phyloP scores from a whole-genome alignment of 2,329 filamentous ascomycete species.

The Aspergillus arachidicola region DNA sequence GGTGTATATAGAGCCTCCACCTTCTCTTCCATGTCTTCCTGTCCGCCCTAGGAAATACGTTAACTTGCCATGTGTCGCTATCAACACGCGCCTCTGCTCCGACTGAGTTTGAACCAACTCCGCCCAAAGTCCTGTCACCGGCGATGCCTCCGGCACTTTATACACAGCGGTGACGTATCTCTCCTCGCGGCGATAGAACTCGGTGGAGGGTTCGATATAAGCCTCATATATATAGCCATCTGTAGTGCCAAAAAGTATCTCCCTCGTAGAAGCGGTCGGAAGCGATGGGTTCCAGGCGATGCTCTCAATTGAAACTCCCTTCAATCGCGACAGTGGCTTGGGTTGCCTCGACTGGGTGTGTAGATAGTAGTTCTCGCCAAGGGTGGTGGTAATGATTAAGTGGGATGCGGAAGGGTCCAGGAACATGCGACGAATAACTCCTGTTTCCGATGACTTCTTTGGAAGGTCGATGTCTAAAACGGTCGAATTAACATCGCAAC shows the following conservation, averaged over 20 bases:
- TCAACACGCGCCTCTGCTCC: slow-evolving; percentile 75
- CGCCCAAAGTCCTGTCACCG: slow-evolving; percentile 80
- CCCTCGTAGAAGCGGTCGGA: slow-evolving; percentile 89
- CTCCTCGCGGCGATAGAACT: slow-evolving; percentile 95
- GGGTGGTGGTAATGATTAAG: slow-evolving; percentile 84
- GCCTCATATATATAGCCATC: slow-evolving; percentile 95
- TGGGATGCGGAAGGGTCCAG: slow-evolving; percentile 96
- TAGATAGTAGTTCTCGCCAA: slow-evolving; percentile 96
- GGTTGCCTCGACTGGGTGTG: slow-evolving; percentile 92
- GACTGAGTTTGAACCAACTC: slow-evolving; percentile 69
- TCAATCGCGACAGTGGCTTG: slow-evolving; percentile 76
- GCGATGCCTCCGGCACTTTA: slow-evolving; percentile 75
- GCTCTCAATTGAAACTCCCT: slow-evolving; percentile 83
- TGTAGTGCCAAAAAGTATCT: slow-evolving; percentile 88
- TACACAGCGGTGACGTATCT: slow-evolving; percentile 85
- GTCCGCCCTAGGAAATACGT: slow-evolving; percentile 81
- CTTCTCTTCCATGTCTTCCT: slow-evolving; percentile 72
- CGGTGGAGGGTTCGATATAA: slow-evolving; percentile 89
- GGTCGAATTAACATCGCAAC: slow-evolving; percentile 20
- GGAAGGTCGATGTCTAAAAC: slow-evolving; percentile 90
- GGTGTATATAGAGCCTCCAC: slow-evolving; percentile 81
- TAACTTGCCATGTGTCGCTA: slow-evolving; percentile 76
- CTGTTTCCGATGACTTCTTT: slow-evolving; percentile 86
- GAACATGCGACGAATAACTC: slow-evolving; percentile 93
- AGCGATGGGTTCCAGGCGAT: slow-evolving; percentile 93